phyloP scores from a whole-genome alignment of 805 yeast genomes.

The Priceomyces fermenticarens region DNA sequence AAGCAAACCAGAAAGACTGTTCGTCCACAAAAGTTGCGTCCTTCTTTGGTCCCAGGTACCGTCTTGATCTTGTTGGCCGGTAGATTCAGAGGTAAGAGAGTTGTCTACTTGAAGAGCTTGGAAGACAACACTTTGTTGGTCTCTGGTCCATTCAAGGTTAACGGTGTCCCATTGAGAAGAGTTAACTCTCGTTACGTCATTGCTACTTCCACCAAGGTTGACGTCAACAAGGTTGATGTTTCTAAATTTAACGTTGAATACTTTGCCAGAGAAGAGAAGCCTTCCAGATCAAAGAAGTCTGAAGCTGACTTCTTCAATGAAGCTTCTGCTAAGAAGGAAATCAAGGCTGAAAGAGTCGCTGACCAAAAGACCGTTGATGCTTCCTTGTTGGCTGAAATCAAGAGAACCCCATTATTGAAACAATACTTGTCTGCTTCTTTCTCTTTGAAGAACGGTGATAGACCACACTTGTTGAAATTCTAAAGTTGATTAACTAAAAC shows the following conservation, averaged over 20 bases:
- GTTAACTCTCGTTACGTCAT: conserved; percentile 98
- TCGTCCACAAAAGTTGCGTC: conserved; percentile 93
- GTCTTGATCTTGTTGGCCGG: conserved; percentile 97
- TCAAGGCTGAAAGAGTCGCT: conserved; percentile 90
- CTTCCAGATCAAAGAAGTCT: conserved; percentile 76
- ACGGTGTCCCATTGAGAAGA: conserved; percentile 99
- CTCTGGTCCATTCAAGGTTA: conserved; percentile 98
- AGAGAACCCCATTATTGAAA: conserved; percentile 95
- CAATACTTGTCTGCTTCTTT: conserved; percentile 94
- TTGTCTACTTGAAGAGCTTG: conserved; percentile 92
- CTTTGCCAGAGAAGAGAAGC: conserved; percentile 89
- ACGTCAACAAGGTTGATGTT: conserved; percentile 76
- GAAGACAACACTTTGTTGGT: conserved; percentile 98
- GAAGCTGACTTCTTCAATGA: conserved; percentile 91
- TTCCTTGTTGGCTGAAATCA: conserved; percentile 88
- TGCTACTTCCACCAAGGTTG: conserved; percentile 94
- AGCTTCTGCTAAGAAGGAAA: conserved; percentile 73
- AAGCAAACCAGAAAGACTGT: conserved; percentile 87
- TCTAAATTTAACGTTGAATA: conserved; percentile 90
- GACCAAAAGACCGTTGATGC: conserved; percentile 97
- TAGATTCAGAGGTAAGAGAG: conserved; percentile 99
- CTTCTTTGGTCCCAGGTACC: conserved; percentile 96
- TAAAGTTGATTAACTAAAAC: conserved; percentile 40
- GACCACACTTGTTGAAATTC: conserved; percentile 96
- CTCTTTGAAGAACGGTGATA: conserved; percentile 98